These are phyloP conservation scores for Acer negundo DNA, from an alignment of 345 rosid species.

Conservation along the genomic window DNA sequence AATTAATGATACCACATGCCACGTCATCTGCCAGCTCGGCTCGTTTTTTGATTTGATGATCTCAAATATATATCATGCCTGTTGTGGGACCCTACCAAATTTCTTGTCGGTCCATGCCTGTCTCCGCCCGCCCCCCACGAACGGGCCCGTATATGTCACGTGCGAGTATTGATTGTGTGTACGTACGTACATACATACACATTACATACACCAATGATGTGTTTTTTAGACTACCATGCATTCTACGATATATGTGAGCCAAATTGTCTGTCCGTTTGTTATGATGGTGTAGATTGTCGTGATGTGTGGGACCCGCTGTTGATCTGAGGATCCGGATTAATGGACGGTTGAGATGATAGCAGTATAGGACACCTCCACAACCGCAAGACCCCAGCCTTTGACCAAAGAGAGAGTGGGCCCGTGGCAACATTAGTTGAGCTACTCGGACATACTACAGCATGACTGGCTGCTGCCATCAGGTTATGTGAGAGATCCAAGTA, in stretches of 20 bases:
- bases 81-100: no score
- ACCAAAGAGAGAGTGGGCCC: constrained; percentile 7
- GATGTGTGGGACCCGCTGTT: neutral
- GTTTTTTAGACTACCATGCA: neutral
- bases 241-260: neutral
- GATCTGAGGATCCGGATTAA: constrained; percentile 9
- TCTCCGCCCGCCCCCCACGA: no score
- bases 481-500: no score
- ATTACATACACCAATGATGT: neutral
- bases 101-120: no score
- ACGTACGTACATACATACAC: neutral
- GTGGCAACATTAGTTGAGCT: no score
- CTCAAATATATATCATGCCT: neutral
- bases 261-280: neutral
- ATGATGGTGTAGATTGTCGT: neutral
- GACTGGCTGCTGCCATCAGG: no score
- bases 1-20: constrained; percentile 12
- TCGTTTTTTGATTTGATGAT: no score
- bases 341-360: constrained; percentile 19
- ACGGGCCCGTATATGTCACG: no score
- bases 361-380: neutral
- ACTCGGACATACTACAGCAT: no score
- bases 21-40: constrained; percentile 22
- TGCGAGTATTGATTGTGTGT: no score
- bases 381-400: constrained; percentile 1